Base-by-base conservation (phyloP, 768 basidiomycete genomes). In the Psilocybe tampanensis region DNA sequence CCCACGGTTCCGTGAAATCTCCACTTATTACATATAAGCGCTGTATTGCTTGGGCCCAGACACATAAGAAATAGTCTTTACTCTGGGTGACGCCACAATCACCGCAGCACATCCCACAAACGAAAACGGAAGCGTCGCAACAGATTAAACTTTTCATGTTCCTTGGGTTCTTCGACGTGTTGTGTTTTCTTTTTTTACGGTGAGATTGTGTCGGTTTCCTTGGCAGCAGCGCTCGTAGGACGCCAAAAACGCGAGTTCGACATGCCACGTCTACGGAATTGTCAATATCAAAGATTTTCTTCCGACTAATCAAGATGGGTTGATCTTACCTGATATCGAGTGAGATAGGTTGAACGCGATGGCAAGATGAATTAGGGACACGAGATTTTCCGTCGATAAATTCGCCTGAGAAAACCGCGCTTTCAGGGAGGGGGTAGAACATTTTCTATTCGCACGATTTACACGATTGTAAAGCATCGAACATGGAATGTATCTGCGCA, bases 71-170 rank as follows among this genome's bases (percentile, higher is more conserved):
- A 54, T 34, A 23, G 13, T 49, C 42, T 47, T 39, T 59, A 59
- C 61, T 41, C 58, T 56, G 58, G 58, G 43, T 32, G 52, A 43
- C 43, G 58, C 61, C 61, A 62, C 58, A 56, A 62, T 59, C 58
- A 48, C 61, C 58, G 57, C 61, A 54, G 48, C 21, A 44, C 18
- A n/a, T 39, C 18, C 36, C 23, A 22, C 43, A 26, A 54, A 42
- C 17, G 29, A 44, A 54, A 24, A 19, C 41, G 32, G 41, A 24
- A 34, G 32, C 48, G 42, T 56, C 43, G 55, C 55, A 56, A 56
- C 55, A 44, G 43, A 56, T 51, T 51, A 44, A 44, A 51, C 33
- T 39, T 39, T 39, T 39, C 15, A 39, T 39, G 6, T 39, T 15
- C 17, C 32, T n/a, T n/a, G n/a, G n/a, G n/a, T 18, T 24, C 17